Conservation (phyloP, 129 eudicot genomes). For the Arctium minus region DNA sequence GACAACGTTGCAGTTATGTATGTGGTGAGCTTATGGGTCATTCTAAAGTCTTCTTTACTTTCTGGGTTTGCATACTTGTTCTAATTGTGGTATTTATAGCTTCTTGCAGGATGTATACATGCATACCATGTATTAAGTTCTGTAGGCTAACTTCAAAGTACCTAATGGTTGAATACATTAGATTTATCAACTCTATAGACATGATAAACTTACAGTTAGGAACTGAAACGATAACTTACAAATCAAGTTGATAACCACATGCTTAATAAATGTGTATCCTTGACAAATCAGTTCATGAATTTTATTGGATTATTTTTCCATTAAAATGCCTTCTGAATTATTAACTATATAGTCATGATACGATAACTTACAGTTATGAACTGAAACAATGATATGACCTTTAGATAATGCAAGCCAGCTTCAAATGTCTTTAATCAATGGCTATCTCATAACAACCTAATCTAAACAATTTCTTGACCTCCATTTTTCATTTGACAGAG, state of each 20-base stretch:
- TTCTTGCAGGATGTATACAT: not conserved
- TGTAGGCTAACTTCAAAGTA: not conserved
- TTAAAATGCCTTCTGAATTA: not conserved
- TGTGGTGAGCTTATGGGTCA: constrained; percentile 27
- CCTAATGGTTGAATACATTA: not conserved
- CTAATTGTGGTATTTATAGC: not conserved
- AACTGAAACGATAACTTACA: not conserved
- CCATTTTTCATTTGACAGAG: not conserved
- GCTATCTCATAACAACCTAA: not conserved
- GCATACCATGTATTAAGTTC: not conserved
- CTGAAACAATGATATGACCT: not conserved
- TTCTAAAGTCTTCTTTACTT: not conserved
- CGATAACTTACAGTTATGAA: not conserved
- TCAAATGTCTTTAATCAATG: not conserved
- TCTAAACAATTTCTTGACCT: not conserved
- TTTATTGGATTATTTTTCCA: not conserved
- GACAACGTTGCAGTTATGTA: constrained; percentile 37
- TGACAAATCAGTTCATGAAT: not conserved
- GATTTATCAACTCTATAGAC: not conserved
- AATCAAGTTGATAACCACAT: not conserved
- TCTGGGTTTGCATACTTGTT: not conserved
- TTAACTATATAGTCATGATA: not conserved
- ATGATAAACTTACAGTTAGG: not conserved
- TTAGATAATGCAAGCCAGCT: not conserved
- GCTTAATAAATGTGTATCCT: not conserved